These are phyloP conservation scores for Diaporthe sp. DNA, from an alignment of 2,329 filamentous ascomycete species.

Conservation along the genomic window DNA sequence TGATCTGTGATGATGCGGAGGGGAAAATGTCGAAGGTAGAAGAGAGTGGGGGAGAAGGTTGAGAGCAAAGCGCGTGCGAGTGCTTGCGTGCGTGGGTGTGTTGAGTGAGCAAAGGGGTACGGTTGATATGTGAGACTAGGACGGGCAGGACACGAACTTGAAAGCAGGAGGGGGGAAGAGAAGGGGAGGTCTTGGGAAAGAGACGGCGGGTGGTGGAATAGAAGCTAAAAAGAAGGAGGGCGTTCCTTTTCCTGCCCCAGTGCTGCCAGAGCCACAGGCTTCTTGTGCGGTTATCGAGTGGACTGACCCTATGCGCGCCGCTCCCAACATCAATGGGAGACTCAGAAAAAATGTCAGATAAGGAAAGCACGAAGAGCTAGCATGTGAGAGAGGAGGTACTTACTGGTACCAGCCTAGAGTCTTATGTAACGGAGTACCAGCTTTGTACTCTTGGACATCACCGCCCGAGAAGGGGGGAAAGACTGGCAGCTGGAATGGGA, in stretches of 20 bases:
- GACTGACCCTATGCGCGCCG: constrained; percentile 21
- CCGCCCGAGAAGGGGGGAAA: neutral
- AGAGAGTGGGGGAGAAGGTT: neutral
- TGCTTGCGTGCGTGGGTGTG: neutral
- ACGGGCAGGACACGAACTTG: neutral
- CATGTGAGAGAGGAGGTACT: constrained; percentile 13
- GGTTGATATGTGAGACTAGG: constrained; percentile 13
- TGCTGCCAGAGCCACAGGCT: no score
- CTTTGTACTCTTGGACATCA: no score
- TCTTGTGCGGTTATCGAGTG: constrained; percentile 11
- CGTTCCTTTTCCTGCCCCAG: no score
- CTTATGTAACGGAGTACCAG: neutral
- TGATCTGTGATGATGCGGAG: neutral
- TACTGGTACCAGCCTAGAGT: neutral
- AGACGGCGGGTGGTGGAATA: constrained; percentile 19
- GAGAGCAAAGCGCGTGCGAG: no score
- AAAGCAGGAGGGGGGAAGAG: constrained; percentile 7
- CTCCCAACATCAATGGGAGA: neutral
- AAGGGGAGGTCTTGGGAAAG: neutral
- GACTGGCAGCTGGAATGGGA: neutral
- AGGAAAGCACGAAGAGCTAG: neutral
- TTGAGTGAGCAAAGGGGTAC: neutral
- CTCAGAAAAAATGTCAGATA: constrained; percentile 20
- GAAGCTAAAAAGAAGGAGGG: no score
- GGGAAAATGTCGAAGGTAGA: neutral